Evolutionary conservation across 495 filamentous ascomycete genomes (phyloP).

Genomic region (Darksidea phi): DNA sequence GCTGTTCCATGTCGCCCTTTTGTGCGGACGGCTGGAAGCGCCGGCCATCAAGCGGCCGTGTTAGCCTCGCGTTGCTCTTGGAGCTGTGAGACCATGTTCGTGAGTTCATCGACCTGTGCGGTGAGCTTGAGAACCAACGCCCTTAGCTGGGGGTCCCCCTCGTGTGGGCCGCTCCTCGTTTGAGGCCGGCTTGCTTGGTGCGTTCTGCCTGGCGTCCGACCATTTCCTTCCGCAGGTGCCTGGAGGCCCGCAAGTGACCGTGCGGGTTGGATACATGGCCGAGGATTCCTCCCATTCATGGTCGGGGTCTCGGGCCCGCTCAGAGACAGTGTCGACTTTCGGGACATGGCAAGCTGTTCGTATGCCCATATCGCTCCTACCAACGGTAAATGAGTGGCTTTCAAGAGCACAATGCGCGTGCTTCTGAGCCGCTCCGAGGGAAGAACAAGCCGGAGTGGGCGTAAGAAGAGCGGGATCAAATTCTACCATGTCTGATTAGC

Average conservation of each 20-base stretch:
- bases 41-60: conserved; percentile 29
- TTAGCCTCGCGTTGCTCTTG: conserved; percentile 28
- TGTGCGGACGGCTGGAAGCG: conserved; percentile 20
- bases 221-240: conserved; percentile 24
- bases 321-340: conserved; percentile 23
- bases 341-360: conserved; percentile 46
- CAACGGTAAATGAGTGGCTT: conserved; percentile 65
- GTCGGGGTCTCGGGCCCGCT: conserved; percentile 34
- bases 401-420: conserved; percentile 74
- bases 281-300: conserved; percentile 23
- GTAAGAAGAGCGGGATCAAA: conserved; percentile 78
- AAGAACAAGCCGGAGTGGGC: conserved; percentile 76
- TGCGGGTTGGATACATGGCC: conserved; percentile 32
- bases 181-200: conserved; percentile 17
- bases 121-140: conserved; percentile 40
- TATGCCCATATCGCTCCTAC: conserved; percentile 62
- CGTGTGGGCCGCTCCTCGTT: conserved; percentile 22
- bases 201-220: conserved; percentile 22
- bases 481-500: conserved; percentile 56
- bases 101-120: conserved; percentile 39
- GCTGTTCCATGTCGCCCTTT: background rate
- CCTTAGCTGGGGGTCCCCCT: conserved; percentile 34
- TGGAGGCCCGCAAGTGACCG: conserved; percentile 29
- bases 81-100: conserved; percentile 35
- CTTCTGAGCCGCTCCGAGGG: conserved; percentile 68